Evolutionary conservation across 148 eudicot species (phyloP), one percentile per base, ranked within the genome.

Genomic region (Rhododendron griersonianum): DNA sequence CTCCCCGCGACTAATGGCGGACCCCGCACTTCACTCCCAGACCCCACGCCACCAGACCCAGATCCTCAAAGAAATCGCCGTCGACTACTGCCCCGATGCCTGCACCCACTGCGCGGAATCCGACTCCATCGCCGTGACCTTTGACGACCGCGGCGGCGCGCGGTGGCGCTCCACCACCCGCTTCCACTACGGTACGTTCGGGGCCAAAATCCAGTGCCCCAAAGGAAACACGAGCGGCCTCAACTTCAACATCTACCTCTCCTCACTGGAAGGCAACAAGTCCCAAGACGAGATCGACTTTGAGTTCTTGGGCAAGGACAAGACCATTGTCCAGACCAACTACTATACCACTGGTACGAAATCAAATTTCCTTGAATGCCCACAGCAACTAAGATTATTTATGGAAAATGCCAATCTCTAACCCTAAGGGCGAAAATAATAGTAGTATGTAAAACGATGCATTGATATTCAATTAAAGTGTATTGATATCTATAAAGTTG

Each of bases 241-340:
- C 61, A 90, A 90, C 45, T 88, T 88, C 90, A 90, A 88, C 88
- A 80, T 90, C 69, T 90, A 90, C 84, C 78, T 88, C n/a, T 90
- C 91, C 39, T 90, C 91, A 1, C 84, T 90, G 65, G 91, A 90
- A 88, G 91, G 91, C 14, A 81, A 88, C 85, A 86, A 88, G 71
- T 88, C 89, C 21, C 88, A 88, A 50, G 91, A 88, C 69, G 89
- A 88, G 90, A 90, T 90, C 71, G 90, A 88, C 73, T 88, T 90
- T 69, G 91, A 90, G 84, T 88, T 90, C 65, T 67, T 88, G 65
- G 91, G 91, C 78, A 90, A 90, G 53, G 90, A 90, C 81, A 90
- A 90, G 80, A 69, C 78, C 85, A 86, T 90, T 28, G 90, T 88
- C 55, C 91, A 90, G 23, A 90, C 91, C 71, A 90, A 90, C 81